A percentile compares a stretch with the other conserved stretches of the same genome.
These are phyloP conservation scores for Amylocarpus encephaloides DNA, from an alignment of 2,329 filamentous ascomycete species.

Conservation along the genomic window DNA sequence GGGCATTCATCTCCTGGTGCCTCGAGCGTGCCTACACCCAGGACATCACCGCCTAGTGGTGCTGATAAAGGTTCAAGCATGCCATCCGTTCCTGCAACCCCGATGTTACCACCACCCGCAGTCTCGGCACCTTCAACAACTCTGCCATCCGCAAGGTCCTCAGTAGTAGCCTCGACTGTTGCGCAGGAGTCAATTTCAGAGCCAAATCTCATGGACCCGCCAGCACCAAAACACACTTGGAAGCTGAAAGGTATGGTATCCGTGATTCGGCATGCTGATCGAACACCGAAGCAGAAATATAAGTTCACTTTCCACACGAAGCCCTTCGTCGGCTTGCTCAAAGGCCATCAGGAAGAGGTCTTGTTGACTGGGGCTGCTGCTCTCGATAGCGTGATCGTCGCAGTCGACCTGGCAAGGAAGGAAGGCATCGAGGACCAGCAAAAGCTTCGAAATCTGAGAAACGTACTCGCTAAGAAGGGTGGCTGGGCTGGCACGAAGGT, in stretches of 20 bases:
- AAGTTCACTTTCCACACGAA: slow-evolving; percentile 98
- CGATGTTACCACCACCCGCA: slow-evolving; percentile 25
- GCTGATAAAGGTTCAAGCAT: slow-evolving; percentile 18
- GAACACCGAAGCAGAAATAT: slow-evolving; percentile 98
- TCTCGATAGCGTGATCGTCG: slow-evolving; percentile 79
- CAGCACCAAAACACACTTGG: slow-evolving; percentile 85
- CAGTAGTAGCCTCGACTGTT: slow-evolving; percentile 21
- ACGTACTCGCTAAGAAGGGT: slow-evolving; percentile 86
- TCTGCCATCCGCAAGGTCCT: slow-evolving; percentile 16
- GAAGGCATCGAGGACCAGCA: slow-evolving; percentile 76
- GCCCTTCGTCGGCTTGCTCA: slow-evolving; percentile 89
- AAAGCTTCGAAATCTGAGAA: slow-evolving; percentile 80
- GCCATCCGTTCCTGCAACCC: slow-evolving; percentile 21
- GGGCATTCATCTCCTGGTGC: slow-evolving; percentile 40
- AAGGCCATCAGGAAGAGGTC: slow-evolving; percentile 94
- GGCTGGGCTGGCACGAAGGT: slow-evolving; percentile 95
- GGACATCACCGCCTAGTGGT: slow-evolving; percentile 23
- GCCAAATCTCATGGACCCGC: slow-evolving; percentile 38
- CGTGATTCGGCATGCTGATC: slow-evolving; percentile 91
- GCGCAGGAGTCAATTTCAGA: slow-evolving; percentile 3
- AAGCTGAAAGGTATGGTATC: slow-evolving; percentile 97
- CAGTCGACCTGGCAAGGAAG: slow-evolving; percentile 73
- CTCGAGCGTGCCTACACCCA: slow-evolving; percentile 24
- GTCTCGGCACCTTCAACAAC: slow-evolving; percentile 13
- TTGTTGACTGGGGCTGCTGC: slow-evolving; percentile 88